Conservation (phyloP, 805 yeast species). For the Lipomyces lipofer region DNA sequence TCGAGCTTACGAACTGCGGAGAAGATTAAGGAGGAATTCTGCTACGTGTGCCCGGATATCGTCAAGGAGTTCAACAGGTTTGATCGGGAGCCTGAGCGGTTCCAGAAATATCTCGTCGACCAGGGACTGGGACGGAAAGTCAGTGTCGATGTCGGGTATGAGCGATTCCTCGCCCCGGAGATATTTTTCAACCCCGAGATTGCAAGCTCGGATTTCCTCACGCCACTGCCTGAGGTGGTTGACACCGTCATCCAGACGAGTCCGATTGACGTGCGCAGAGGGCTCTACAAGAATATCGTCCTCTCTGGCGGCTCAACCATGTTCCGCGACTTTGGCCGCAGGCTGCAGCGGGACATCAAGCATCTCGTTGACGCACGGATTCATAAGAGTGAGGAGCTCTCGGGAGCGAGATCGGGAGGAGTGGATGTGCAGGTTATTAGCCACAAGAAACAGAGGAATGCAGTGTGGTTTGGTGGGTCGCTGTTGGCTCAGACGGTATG, state of each 20-base stretch:
- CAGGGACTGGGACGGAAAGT: constrained; percentile 63
- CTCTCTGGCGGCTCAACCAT: constrained; percentile 97
- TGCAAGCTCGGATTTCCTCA: constrained; percentile 89
- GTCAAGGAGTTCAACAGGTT: constrained; percentile 94
- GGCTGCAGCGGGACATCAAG: constrained; percentile 93
- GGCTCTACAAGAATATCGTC: constrained; percentile 91
- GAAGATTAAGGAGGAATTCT: constrained; percentile 90
- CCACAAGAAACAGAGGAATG: constrained; percentile 96
- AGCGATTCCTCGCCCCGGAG: constrained; percentile 98
- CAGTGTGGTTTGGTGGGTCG: constrained; percentile 99
- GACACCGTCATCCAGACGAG: constrained; percentile 93
- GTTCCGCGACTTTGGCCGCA: constrained; percentile 97
- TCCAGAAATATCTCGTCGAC: constrained; percentile 90
- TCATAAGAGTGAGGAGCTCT: constrained; percentile 70
- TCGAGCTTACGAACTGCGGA: constrained; percentile 95
- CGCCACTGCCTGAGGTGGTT: constrained; percentile 94
- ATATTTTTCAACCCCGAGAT: constrained; percentile 98
- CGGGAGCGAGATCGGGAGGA: constrained; percentile 80
- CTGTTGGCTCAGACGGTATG: constrained; percentile 83
- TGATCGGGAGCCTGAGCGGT: constrained; percentile 90
- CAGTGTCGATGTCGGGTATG: constrained; percentile 92
- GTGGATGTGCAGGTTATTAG: constrained; percentile 95
- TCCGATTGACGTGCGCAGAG: constrained; percentile 98
- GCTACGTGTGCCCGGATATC: constrained; percentile 97
- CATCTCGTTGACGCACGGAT: constrained; percentile 86